phyloP scores from a whole-genome alignment of 345 rosid genomes.

The Eucalyptus cladocalyx region DNA sequence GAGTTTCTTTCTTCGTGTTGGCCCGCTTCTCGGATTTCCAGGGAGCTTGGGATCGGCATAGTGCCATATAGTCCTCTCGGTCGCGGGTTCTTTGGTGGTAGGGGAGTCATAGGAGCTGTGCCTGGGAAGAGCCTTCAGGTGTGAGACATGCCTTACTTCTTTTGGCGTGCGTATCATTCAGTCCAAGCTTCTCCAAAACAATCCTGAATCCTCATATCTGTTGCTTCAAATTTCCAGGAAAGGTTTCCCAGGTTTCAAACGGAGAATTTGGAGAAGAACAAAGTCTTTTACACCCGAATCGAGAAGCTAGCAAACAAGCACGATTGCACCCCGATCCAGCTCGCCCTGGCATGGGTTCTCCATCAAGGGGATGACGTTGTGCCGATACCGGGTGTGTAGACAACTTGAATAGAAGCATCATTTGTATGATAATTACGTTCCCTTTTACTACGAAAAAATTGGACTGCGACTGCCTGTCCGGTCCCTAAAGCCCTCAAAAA shows the following conservation, averaged over 20 bases:
- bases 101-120: background rate
- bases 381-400: conserved; percentile 24
- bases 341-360: conserved; percentile 31
- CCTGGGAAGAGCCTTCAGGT: background rate
- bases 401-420: background rate
- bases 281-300: conserved; percentile 1
- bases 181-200: background rate
- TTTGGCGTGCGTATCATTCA: background rate
- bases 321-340: conserved; percentile 24
- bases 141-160: background rate
- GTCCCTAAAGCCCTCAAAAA: background rate
- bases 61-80: conserved; percentile 12
- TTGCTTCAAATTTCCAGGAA: background rate
- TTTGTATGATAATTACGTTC: background rate
- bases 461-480: background rate
- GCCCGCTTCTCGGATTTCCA: background rate
- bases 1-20: background rate
- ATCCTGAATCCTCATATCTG: background rate
- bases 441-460: background rate
- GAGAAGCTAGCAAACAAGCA: conserved; percentile 13
- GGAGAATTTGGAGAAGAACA: conserved; percentile 1
- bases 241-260: background rate
- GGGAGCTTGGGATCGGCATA: conserved; percentile 4
- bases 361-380: conserved; percentile 28
- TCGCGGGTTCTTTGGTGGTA: background rate